Base-by-base conservation (phyloP, 441 rosid genomes). In the Brassica balearica region DNA sequence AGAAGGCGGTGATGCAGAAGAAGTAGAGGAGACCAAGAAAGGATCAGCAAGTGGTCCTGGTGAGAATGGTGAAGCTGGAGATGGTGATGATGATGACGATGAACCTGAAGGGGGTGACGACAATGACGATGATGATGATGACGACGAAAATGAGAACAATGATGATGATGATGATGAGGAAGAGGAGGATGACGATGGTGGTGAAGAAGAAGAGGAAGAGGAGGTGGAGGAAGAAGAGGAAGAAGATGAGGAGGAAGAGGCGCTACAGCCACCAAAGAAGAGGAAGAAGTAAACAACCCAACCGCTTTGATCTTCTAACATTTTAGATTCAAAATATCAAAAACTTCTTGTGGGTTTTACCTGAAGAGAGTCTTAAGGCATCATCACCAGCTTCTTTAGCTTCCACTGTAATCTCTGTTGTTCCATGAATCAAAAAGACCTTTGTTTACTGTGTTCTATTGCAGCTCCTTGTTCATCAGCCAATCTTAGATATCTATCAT, bases 11-110 rank as follows among this genome's bases (percentile, higher is more conserved):
- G 87, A 81, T 34, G 41, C 41, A 2, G 91, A 86, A 66, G 93
- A 88, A 55, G 92, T 84, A 8, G 61, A 85, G 15, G 87, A 92
- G 15, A 85, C 87, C 2, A 91, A 88, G 20, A 88, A 86, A 65
- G 91, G 76, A 56, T 81, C 77, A 0, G 87, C 61, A 17, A 86
- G 77, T 8, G 90, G 84, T 11, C 82, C 82, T 1, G 91, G 81
- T 43, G 83, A 84, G 51, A 82, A 85, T 2, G 90, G 87, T 23
- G 90, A 82, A 46, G 82, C 80, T 29, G 87, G 77, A 64, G 75
- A 73, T 5, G 93, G 74, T 0, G 88, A 80, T 0, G 87, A 79
- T 12, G 55, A 46, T 46, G 53, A 11, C 0, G 83, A 88, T 8
- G 87, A 86, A 1, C 86, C 80, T 8, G 88, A 88, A 0, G 90